Base-by-base conservation (phyloP, 768 basidiomycete genomes). In the Mrakia gelida region DNA sequence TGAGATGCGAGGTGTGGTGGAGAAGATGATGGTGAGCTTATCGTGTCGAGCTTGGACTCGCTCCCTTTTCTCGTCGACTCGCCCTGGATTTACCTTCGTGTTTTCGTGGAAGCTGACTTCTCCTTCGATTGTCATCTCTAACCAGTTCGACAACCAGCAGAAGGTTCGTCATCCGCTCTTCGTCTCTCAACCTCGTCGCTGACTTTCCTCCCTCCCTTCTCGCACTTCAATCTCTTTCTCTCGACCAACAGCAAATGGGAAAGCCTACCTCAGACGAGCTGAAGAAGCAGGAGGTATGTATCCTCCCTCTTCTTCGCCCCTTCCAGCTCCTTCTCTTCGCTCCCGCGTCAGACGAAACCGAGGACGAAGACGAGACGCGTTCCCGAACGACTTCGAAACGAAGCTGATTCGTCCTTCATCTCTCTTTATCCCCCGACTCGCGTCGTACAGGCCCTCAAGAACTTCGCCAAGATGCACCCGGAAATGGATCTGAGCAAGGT, bases 11-110 rank as follows among this genome's bases (percentile, higher is more conserved):
- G 94, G 92, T 2, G 92, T 99, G 92, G 97, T 99, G 5, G 97
- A 99, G 85, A 99, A 99, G 87, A 99, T 99, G 97, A 98, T 99
- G 96, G 96, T 96, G 86, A 81, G 91, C 8, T 38, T 8, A 38
- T 38, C 38, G 38, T 38, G 38, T 38, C 38, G 38, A 38, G 38
- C 38, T 38, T 38, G 4, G 84, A 21, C 23, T 4, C 26, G 54
- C 16, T n/a, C 18, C 54, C 5, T 56, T 15, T 26, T n/a, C 26
- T n/a, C 54, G 10, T 23, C 16, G 0, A 10, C 70, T 15, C 16
- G 32, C 1, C 38, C 23, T 45, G 13, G 5, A 71, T 10, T 5
- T 34, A 38, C 59, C 32, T 28, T 43, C 18, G 11, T 26, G 30
- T 52, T 68, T 26, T 28, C 38, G 8, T 38, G 8, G n/a, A 26